These are phyloP conservation scores for Avena eriantha DNA, from an alignment of 176 grass and related monocot genomes.

Conservation along the genomic window DNA sequence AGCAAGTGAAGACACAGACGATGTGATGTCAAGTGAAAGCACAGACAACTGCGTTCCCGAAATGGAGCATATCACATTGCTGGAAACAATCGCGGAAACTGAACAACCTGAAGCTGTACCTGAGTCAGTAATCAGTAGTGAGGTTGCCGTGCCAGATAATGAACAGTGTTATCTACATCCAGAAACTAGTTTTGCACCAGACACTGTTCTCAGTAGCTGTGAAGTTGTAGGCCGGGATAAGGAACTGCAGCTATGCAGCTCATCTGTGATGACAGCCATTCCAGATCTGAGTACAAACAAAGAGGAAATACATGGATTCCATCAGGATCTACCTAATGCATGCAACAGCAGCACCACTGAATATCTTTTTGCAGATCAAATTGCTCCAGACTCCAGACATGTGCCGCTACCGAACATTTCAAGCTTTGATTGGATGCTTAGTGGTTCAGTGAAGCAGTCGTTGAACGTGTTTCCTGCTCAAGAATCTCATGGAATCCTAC, in stretches of 20 bases:
- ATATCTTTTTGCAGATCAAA: conserved; percentile 19
- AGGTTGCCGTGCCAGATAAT: conserved; percentile 35
- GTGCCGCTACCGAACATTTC: conserved; percentile 22
- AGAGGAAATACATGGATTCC: conserved; percentile 28
- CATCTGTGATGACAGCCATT: conserved; percentile 13
- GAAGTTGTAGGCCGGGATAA: conserved; percentile 16
- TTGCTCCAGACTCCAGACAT: conserved; percentile 39
- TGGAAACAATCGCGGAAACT: conserved; percentile 27
- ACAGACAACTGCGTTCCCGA: neutral
- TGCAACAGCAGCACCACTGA: conserved; percentile 28
- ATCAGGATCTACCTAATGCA: conserved; percentile 19
- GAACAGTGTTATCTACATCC: conserved; percentile 20
- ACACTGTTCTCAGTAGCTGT: conserved; percentile 11
- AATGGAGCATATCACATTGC: conserved; percentile 30
- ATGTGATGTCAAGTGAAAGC: neutral
- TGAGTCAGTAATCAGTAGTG: conserved; percentile 16
- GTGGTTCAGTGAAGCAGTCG: conserved; percentile 44
- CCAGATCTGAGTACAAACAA: neutral
- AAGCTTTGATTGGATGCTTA: conserved; percentile 56
- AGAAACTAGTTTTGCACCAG: conserved; percentile 35
- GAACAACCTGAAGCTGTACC: conserved; percentile 14
- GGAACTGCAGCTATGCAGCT: neutral
- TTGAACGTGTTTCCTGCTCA: conserved; percentile 45
- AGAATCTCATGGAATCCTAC: conserved; percentile 29
- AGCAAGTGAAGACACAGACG: neutral